These are phyloP conservation scores for Apocynum venetum DNA, from an alignment of 257 asterid species.

Conservation along the genomic window DNA sequence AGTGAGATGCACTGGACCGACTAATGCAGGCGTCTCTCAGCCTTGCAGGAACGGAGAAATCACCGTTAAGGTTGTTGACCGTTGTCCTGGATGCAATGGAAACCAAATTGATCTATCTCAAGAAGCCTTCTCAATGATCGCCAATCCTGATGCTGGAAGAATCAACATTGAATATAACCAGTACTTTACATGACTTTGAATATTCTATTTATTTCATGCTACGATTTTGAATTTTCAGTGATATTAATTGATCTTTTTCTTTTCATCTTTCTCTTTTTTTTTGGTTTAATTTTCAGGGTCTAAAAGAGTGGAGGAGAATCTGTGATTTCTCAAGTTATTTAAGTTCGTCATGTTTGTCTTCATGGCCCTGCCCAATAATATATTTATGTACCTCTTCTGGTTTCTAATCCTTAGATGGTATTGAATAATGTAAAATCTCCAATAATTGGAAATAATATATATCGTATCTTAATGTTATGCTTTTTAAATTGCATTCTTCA, in stretches of 20 bases:
- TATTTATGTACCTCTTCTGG: too few species aligned
- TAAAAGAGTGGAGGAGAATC: neutral
- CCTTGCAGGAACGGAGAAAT: neutral
- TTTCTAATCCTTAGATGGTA: too few species aligned
- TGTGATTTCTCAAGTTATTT: too few species aligned
- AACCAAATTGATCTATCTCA: slow-evolving; percentile 2
- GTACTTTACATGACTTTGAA: neutral
- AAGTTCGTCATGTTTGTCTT: too few species aligned
- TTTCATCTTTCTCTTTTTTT: neutral
- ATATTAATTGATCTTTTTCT: too few species aligned
- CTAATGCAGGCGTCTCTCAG: neutral
- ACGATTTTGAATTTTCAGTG: too few species aligned
- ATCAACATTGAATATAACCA: neutral
- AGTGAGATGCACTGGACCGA: neutral
- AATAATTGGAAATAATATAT: too few species aligned
- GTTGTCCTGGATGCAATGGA: neutral
- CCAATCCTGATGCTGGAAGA: neutral
- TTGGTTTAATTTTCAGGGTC: neutral
- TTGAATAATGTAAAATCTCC: too few species aligned
- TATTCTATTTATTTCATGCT: too few species aligned
- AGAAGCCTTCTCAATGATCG: slow-evolving; percentile 2
- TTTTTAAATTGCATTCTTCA: too few species aligned
- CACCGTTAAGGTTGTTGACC: neutral
- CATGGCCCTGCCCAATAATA: too few species aligned
- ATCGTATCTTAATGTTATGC: too few species aligned